Percentiles rank a stretch among this genome's conserved stretches.
phyloP scores from a whole-genome alignment of 805 yeast species.

The Blastobotrys terrestris region DNA sequence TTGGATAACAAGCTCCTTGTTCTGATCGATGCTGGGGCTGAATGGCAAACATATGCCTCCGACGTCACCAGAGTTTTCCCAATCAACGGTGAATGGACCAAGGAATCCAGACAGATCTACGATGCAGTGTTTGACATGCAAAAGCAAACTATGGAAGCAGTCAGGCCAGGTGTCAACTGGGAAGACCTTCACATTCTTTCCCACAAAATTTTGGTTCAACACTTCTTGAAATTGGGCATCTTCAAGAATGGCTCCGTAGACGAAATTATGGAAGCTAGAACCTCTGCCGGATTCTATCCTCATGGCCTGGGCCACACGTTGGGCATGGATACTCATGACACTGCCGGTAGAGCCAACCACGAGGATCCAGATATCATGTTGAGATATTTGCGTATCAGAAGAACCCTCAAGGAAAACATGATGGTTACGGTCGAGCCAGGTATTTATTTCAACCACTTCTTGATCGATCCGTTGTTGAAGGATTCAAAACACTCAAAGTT shows the following conservation, averaged over 20 bases:
- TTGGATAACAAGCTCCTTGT: constrained; percentile 56
- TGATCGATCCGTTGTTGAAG: constrained; percentile 56
- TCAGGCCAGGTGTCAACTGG: constrained; percentile 82
- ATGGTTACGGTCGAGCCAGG: constrained; percentile 96
- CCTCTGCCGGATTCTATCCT: constrained; percentile 79
- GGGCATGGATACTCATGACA: constrained; percentile 96
- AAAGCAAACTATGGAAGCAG: constrained; percentile 54
- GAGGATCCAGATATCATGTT: constrained; percentile 75
- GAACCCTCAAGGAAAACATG: constrained; percentile 68
- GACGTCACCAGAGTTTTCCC: constrained; percentile 98
- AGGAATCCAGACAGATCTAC: constrained; percentile 79
- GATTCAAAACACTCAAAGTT: constrained; percentile 42
- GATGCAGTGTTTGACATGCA: constrained; percentile 82
- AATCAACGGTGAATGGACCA: constrained; percentile 79
- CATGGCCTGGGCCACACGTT: constrained; percentile 93
- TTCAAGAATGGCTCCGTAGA: constrained; percentile 52
- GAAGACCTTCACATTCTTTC: constrained; percentile 76
- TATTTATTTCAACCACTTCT: constrained; percentile 77
- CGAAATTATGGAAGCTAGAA: constrained; percentile 64
- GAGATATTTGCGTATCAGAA: constrained; percentile 72
- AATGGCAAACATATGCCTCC: constrained; percentile 87
- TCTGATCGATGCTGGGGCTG: constrained; percentile 94
- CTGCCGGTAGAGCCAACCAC: constrained; percentile 83
- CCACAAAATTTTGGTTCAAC: constrained; percentile 68
- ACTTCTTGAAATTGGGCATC: constrained; percentile 68